Conservation (phyloP, 306 rosid species). For the Amphicarpaea edgeworthii region DNA sequence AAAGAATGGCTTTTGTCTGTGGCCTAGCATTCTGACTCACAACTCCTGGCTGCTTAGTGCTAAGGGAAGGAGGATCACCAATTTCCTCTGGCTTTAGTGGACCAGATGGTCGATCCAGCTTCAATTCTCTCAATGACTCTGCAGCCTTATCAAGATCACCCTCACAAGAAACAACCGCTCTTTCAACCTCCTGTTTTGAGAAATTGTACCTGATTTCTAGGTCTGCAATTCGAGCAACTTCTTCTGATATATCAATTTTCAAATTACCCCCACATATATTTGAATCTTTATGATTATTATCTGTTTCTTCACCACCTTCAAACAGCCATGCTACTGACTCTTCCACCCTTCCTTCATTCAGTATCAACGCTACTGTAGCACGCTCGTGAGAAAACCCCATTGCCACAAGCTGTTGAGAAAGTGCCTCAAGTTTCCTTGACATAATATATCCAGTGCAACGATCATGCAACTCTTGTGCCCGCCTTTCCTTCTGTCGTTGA, state of each 20-base stretch:
- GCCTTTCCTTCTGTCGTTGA: conserved; percentile 91
- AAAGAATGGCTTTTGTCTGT: conserved; percentile 58
- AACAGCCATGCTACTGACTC: conserved; percentile 83
- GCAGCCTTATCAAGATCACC: conserved; percentile 91
- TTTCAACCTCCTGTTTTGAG: conserved; percentile 90
- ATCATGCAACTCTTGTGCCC: conserved; percentile 90
- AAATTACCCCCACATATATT: conserved; percentile 56
- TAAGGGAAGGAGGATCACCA: conserved; percentile 62
- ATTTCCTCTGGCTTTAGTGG: conserved; percentile 74
- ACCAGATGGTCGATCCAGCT: conserved; percentile 62
- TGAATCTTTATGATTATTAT: conserved; percentile 51
- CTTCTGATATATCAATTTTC: conserved; percentile 93
- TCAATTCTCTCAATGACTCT: conserved; percentile 67
- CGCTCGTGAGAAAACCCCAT: conserved; percentile 90
- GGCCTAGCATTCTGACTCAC: conserved; percentile 53
- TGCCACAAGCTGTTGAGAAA: conserved; percentile 82
- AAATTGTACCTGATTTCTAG: conserved; percentile 64
- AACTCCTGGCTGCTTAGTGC: conserved; percentile 61
- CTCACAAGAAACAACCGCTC: conserved; percentile 80
- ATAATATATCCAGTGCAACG: conserved; percentile 81
- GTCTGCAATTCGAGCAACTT: conserved; percentile 72
- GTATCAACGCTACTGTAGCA: conserved; percentile 78
- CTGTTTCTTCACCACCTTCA: conserved; percentile 76
- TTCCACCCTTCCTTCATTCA: conserved; percentile 87
- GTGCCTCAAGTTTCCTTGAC: conserved; percentile 91